Evolutionary conservation across 1,139 yeast species (phyloP).

Genomic region (Saccharomycopsis hybrid): DNA sequence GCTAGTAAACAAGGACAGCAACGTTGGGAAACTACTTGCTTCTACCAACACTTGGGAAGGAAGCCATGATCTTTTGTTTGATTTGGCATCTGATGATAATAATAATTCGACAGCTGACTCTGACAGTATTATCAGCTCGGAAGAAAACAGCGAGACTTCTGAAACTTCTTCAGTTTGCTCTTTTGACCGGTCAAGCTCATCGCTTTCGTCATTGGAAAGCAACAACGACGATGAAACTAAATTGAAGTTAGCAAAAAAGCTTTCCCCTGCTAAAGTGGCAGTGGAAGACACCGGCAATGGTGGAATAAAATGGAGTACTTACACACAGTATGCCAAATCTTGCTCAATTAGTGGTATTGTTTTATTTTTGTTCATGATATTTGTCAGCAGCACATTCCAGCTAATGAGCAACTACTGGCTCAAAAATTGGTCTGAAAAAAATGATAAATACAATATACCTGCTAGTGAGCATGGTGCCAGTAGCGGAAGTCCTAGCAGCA

Average conservation of each 20-base stretch:
- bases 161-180: not conserved
- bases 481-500: too few relatives aligned
- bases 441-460: constrained; percentile 33
- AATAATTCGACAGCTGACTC: not conserved
- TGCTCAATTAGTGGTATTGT: constrained; percentile 53
- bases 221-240: not conserved
- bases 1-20: not conserved
- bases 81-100: not conserved
- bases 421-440: constrained; percentile 51
- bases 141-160: not conserved
- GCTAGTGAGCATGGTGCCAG: too few relatives aligned
- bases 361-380: constrained; percentile 37
- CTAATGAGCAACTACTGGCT: constrained; percentile 50
- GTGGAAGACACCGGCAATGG: constrained; percentile 1
- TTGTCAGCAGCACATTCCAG: constrained; percentile 43
- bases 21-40: not conserved
- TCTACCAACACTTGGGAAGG: too few relatives aligned
- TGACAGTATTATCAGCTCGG: not conserved
- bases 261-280: not conserved
- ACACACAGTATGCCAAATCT: constrained; percentile 56
- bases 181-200: not conserved
- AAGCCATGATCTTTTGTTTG: too few relatives aligned
- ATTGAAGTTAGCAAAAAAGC: not conserved
- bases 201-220: not conserved
- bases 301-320: constrained; percentile 25